These are phyloP conservation scores for Kwoniella europaea DNA, from an alignment of 768 basidiomycete genomes.

Conservation along the genomic window DNA sequence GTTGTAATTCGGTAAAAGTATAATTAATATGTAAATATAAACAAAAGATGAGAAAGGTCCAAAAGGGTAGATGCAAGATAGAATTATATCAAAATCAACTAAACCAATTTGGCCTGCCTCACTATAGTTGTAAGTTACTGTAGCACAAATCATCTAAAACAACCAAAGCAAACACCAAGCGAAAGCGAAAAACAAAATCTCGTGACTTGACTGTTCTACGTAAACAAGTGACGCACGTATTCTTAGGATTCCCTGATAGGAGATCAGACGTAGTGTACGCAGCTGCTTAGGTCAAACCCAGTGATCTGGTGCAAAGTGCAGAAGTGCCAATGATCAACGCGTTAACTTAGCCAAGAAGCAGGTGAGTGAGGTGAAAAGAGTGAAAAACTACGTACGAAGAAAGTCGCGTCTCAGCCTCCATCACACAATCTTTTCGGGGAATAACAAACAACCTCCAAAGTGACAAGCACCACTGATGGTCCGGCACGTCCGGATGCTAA, in stretches of 20 bases:
- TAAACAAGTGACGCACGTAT: conserved; percentile 15
- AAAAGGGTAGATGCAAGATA: conserved; percentile 1
- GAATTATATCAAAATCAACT: conserved; percentile 13
- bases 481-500: conserved; percentile 10
- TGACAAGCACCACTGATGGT: neutral
- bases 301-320: conserved; percentile 1
- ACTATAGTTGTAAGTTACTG: too few relatives aligned
- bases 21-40: neutral
- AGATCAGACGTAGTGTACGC: neutral
- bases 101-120: conserved; percentile 1
- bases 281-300: conserved; percentile 7
- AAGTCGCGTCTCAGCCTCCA: conserved; percentile 7
- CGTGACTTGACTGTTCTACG: neutral
- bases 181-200: neutral
- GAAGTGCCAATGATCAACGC: too few relatives aligned
- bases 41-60: conserved; percentile 7
- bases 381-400: conserved; percentile 1
- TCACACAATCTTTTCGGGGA: neutral
- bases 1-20: neutral
- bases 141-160: neutral
- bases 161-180: neutral
- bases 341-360: neutral
- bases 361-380: neutral
- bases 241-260: neutral
- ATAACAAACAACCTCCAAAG: neutral